These are phyloP conservation scores for Entonaema liquescens DNA, from an alignment of 495 filamentous ascomycete genomes.

Conservation along the genomic window DNA sequence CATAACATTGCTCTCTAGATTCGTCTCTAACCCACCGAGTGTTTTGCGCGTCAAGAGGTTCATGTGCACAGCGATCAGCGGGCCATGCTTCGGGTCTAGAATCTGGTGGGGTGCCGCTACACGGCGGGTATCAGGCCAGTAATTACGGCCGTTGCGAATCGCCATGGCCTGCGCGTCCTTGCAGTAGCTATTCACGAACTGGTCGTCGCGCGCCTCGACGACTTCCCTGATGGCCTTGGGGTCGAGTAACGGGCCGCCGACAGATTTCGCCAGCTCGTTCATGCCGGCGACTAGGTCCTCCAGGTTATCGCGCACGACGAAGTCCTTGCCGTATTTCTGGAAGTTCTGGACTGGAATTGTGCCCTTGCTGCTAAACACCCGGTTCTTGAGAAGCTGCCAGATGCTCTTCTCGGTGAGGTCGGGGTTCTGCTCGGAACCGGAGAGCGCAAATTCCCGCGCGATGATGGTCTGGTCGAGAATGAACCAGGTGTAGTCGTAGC, in stretches of 20 bases:
- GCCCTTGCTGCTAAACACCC: slow-evolving; percentile 57
- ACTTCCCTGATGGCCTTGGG: slow-evolving; percentile 48
- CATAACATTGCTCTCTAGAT: slow-evolving; percentile 59
- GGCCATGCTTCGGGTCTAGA: slow-evolving; percentile 56
- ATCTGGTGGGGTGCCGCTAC: slow-evolving; percentile 57
- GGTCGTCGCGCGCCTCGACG: slow-evolving; percentile 57
- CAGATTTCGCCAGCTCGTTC: slow-evolving; percentile 55
- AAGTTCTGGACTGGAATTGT: slow-evolving; percentile 59
- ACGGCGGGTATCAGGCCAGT: slow-evolving; percentile 57
- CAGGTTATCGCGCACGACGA: slow-evolving; percentile 57
- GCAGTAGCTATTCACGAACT: slow-evolving; percentile 58
- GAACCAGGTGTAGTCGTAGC: slow-evolving; percentile 65
- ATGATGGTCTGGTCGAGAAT: slow-evolving; percentile 60
- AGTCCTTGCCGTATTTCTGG: slow-evolving; percentile 59
- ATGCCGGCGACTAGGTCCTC: slow-evolving; percentile 56
- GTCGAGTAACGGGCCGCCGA: slow-evolving; percentile 50
- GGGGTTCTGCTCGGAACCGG: slow-evolving; percentile 63
- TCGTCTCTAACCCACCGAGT: slow-evolving; percentile 62
- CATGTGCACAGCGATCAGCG: slow-evolving; percentile 60
- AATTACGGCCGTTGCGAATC: slow-evolving; percentile 58
- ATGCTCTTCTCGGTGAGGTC: slow-evolving; percentile 62
- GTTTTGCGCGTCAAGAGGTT: slow-evolving; percentile 63
- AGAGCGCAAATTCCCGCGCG: slow-evolving; percentile 61
- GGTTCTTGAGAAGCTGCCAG: slow-evolving; percentile 54
- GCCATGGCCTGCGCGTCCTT: slow-evolving; percentile 64